Base-by-base conservation (phyloP, 1,284 basidiomycete species). In the Rhizoctonia solani region DNA sequence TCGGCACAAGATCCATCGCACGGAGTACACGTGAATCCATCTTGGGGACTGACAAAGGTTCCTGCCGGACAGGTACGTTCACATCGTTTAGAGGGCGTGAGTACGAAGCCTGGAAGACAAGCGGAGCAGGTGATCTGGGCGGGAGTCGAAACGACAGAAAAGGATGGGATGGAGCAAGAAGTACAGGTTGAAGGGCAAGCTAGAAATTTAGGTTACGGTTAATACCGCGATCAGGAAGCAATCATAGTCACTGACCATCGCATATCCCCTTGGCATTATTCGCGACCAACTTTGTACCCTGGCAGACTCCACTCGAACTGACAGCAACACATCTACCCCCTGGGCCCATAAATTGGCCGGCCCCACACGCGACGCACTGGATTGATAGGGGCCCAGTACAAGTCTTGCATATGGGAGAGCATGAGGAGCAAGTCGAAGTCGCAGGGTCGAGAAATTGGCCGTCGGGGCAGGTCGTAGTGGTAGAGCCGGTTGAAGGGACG, bases 121-220 rank as follows among this genome's bases (percentile, higher is more conserved):
- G 81, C 85, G 14, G 87, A 88, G 75, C 91, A 93, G 71, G 90
- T 84, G 1, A 85, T 77, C 67, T 89, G 81, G 66, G 82, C 79
- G 34, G 87, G 78, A 0, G 85, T 87, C 6, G 90, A 91, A 0
- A 82, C 84, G 14, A 83, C 81, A 59, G 74, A 87, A 76, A 93
- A 93, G 69, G 81, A 84, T 1, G 87, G 80, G 69, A 90, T 90
- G 68, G 81, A 78, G 77, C 92, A 93, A 0, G 85, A 80, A 11
- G 87, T 89, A 74, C 92, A 93, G 75, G 89, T 90, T 1, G 87
- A 79, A 5, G 90, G 88, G 76, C 90, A 92, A 66, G 82, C 89
- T 90, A 70, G 11, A 29, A 61, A 23, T 16, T 34, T 66, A 47
- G 6, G 47, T 72, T 42, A 70, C 54, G 53, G 30, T 67, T 9